Evolutionary conservation across 2,329 filamentous ascomycete genomes (phyloP), one percentile per base, ranked within the genome.

Genomic region (Diaporthe sp.): DNA sequence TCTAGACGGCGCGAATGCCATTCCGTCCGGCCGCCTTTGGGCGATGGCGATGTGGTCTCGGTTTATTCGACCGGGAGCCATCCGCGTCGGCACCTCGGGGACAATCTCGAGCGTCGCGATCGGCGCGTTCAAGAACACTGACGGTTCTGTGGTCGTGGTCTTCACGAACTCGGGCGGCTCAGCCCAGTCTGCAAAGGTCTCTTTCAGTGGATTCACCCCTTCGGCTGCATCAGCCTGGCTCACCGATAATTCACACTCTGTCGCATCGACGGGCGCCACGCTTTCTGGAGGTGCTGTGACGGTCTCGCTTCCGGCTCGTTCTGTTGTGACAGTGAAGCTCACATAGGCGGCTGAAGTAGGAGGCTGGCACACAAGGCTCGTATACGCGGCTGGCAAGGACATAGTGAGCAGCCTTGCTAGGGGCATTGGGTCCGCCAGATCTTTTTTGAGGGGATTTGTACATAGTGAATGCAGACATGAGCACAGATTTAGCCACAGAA

Each of bases 161-260:
- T 76, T 82, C 22, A 80, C 81, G 72, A 83, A 83, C 58, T 73
- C 75, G 13, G 78, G 79, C 33, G 78, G 75, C 58, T 79, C 81
- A 42, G 79, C 79, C 9, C 76, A 79, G n/a, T 74, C 77, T 1
- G 80, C 80, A 33, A 77, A 75, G 15, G 78, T 82, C 35, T 78
- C 77, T 2, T 76, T 85, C 10, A 79, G 77, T 66, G 82, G 80
- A 8, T 80, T 81, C 73, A 78, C 73, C 8, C 78, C 78, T 1
- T 76, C 76, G 47, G 57, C 75, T 13, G 82, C 80, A 4, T 79
- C 77, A 42, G 82, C 82, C 13, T 86, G 81, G 80, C 73, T 84
- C 25, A 86, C 84, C 0, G 82, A 85, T 77, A 83, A 84, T 22
- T 76, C 76, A 15, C 73, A 79, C 74, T 76, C 77, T 42, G 78